These are phyloP conservation scores for Phalaenopsis equestris DNA, from an alignment of 106 monocot species.

Conservation along the genomic window DNA sequence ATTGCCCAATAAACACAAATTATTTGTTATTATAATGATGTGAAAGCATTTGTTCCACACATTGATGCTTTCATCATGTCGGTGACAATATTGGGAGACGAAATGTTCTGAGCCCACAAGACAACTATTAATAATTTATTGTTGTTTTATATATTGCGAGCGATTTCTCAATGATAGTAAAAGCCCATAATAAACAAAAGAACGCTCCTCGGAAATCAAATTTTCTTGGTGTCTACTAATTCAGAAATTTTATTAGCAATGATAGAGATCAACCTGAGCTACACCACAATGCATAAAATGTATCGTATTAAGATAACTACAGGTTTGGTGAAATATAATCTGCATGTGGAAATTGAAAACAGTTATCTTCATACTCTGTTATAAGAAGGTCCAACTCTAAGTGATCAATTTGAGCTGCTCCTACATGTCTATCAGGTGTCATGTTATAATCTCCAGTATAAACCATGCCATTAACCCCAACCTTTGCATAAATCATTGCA, in stretches of 20 bases:
- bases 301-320: background rate
- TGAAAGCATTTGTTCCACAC: background rate
- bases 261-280: background rate
- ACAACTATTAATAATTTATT: background rate
- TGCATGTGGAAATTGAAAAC: background rate
- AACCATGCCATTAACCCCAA: constrained; percentile 54
- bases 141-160: background rate
- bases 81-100: background rate
- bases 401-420: constrained; percentile 91
- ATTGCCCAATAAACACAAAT: background rate
- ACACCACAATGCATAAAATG: background rate
- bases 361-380: constrained; percentile 57
- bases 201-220: background rate
- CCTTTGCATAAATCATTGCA: constrained; percentile 93
- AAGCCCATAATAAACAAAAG: background rate
- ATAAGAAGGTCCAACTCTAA: constrained; percentile 78
- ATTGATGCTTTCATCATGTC: background rate
- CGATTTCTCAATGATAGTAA: background rate
- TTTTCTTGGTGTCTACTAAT: background rate
- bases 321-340: background rate
- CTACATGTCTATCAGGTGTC: constrained; percentile 98
- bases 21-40: background rate
- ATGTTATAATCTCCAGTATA: constrained; percentile 99
- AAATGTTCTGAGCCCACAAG: background rate
- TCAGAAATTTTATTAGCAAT: background rate